Conservation (phyloP, 306 rosid species). For the Sesbania bispinosa region DNA sequence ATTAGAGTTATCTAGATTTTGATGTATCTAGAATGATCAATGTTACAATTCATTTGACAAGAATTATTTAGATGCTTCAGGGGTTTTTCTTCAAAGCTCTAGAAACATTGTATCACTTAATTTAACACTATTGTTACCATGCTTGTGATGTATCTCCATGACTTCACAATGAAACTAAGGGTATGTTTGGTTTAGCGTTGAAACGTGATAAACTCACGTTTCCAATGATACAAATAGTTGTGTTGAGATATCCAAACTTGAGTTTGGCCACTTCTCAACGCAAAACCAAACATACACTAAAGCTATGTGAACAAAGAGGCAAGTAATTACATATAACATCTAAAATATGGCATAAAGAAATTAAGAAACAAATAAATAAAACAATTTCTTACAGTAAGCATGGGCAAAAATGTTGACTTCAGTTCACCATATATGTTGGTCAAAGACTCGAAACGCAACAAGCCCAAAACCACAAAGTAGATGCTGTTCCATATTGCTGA, state of each 20-base stretch:
- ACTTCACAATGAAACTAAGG: not conserved
- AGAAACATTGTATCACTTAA: too few relatives aligned
- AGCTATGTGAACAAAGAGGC: constrained; percentile 2
- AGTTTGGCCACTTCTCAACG: too few relatives aligned
- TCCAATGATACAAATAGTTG: too few relatives aligned
- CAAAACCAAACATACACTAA: too few relatives aligned
- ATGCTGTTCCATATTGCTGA: constrained; percentile 91
- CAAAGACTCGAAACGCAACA: constrained; percentile 69
- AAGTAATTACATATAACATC: constrained; percentile 19
- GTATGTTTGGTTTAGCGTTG: too few relatives aligned
- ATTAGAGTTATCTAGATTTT: too few relatives aligned
- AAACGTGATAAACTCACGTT: too few relatives aligned
- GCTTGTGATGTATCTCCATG: not conserved
- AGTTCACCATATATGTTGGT: constrained; percentile 53
- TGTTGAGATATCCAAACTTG: too few relatives aligned
- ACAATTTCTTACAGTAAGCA: constrained; percentile 75
- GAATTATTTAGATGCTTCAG: too few relatives aligned
- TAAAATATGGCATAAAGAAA: constrained; percentile 10
- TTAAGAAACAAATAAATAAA: constrained; percentile 14
- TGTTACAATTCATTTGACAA: too few relatives aligned
- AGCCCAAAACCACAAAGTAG: constrained; percentile 77
- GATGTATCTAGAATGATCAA: too few relatives aligned
- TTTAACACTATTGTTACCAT: not conserved
- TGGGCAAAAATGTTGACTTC: constrained; percentile 68
- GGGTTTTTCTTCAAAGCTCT: too few relatives aligned